A percentile compares a stretch with the other conserved stretches of the same genome.
Evolutionary conservation across 805 yeast species (phyloP).

Genomic region (Hagleromyces aurorensis): DNA sequence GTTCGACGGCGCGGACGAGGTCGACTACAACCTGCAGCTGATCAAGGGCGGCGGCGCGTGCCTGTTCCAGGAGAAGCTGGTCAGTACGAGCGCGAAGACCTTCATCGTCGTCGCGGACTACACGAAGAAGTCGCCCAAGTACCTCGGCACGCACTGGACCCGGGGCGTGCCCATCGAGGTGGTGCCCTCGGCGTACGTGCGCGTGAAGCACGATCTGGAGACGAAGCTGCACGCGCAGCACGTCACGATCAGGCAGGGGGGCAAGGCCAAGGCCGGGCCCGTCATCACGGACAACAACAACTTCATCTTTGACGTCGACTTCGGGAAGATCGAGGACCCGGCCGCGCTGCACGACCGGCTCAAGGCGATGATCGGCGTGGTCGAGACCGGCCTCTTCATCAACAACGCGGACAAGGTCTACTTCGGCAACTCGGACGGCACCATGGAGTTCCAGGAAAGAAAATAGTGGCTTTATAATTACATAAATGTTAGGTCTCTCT

Average conservation of each 20-base stretch:
- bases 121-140: slow-evolving; percentile 63
- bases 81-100: slow-evolving; percentile 67
- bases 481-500: too few relatives aligned
- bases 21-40: slow-evolving; percentile 69
- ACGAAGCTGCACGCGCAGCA: slow-evolving; percentile 45
- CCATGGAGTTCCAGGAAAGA: too few relatives aligned
- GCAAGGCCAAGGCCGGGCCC: slow-evolving; percentile 92
- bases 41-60: slow-evolving; percentile 99
- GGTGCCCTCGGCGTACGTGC: slow-evolving; percentile 79
- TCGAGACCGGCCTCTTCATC: slow-evolving; percentile 88
- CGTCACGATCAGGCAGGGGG: slow-evolving; percentile 69
- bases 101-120: slow-evolving; percentile 90
- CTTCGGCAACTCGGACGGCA: slow-evolving; percentile 81
- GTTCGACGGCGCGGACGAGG: slow-evolving; percentile 98
- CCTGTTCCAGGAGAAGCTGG: slow-evolving; percentile 89
- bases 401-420: slow-evolving; percentile 67
- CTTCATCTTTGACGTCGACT: slow-evolving; percentile 86
- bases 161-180: slow-evolving; percentile 95
- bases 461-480: too few relatives aligned
- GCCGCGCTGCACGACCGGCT: slow-evolving; percentile 52
- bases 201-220: slow-evolving; percentile 57
- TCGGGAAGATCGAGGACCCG: slow-evolving; percentile 60
- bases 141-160: slow-evolving; percentile 73
- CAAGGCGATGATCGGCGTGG: slow-evolving; percentile 82
- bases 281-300: slow-evolving; percentile 93